These are phyloP conservation scores for Hygrocybe coccinea DNA, from an alignment of 768 basidiomycete genomes.

Conservation along the genomic window DNA sequence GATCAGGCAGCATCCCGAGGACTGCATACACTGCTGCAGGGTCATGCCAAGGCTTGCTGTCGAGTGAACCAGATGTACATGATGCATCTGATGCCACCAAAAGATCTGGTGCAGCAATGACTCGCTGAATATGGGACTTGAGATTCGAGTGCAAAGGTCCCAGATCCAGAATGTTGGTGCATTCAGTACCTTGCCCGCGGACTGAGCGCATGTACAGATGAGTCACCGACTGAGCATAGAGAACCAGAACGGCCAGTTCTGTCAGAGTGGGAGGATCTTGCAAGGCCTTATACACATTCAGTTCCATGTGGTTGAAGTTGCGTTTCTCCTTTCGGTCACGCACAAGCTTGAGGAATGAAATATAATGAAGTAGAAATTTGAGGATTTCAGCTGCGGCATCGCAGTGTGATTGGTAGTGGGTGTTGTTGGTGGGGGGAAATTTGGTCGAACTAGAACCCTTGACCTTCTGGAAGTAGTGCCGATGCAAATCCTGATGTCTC, in stretches of 20 bases:
- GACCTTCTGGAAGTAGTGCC: conserved; percentile 18
- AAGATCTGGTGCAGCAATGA: conserved; percentile 9
- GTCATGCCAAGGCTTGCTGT: too few species aligned
- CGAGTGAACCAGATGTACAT: too few species aligned
- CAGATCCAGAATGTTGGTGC: conserved; percentile 23
- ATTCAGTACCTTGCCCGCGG: conserved; percentile 5
- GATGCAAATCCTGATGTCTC: background rate
- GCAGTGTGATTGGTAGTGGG: conserved; percentile 29
- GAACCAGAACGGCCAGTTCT: conserved; percentile 23
- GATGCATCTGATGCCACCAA: too few species aligned
- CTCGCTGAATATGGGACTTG: conserved; percentile 2
- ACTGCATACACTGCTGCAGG: too few species aligned
- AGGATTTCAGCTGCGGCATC: conserved; percentile 26
- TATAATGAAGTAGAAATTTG: background rate
- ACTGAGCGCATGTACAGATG: conserved; percentile 26
- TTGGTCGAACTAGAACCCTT: conserved; percentile 16
- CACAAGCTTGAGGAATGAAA: conserved; percentile 26
- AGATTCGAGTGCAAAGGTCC: conserved; percentile 21
- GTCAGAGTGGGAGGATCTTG: conserved; percentile 25
- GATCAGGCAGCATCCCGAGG: too few species aligned
- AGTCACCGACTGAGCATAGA: conserved; percentile 21
- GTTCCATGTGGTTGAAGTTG: conserved; percentile 33
- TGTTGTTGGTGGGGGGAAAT: conserved; percentile 37
- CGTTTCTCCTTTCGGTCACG: conserved; percentile 25
- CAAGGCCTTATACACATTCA: conserved; percentile 5